These are phyloP conservation scores for Fusarium sp. DNA, from an alignment of 2,329 filamentous ascomycete genomes.

Conservation along the genomic window DNA sequence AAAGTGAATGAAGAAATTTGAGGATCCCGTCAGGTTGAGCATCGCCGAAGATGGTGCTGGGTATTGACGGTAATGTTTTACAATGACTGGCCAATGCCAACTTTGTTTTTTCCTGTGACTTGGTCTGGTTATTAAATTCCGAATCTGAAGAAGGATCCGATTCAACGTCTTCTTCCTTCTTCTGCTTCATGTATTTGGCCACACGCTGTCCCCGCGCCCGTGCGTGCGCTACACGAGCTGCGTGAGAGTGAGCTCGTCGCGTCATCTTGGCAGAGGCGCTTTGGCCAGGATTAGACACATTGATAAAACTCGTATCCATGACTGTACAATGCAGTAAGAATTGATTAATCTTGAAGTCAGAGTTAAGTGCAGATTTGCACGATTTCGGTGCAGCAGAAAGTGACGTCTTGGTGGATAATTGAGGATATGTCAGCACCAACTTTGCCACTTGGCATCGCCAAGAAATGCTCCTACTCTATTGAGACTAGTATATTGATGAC, in stretches of 20 bases:
- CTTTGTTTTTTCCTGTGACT: rapidly evolving
- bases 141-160: no score
- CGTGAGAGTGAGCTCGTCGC: constrained; percentile 17
- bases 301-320: constrained; percentile 10
- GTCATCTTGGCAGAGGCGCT: constrained; percentile 6
- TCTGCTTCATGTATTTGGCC: background rate
- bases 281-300: background rate
- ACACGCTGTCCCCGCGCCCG: background rate
- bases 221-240: constrained; percentile 18
- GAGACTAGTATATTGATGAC: background rate
- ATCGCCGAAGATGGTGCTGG: background rate
- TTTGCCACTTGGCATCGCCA: constrained; percentile 2
- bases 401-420: background rate
- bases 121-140: rapidly evolving
- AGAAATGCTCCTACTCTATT: constrained; percentile 30
- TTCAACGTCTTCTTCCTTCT: background rate
- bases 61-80: background rate
- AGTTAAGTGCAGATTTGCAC: background rate
- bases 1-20: background rate
- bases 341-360: background rate
- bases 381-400: no score
- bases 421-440: background rate
- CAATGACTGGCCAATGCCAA: rapidly evolving
- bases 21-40: background rate
- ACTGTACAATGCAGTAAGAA: background rate